A percentile compares a stretch with the other conserved stretches of the same genome.
phyloP scores from a whole-genome alignment of 805 yeast genomes.

The Candida maris region DNA sequence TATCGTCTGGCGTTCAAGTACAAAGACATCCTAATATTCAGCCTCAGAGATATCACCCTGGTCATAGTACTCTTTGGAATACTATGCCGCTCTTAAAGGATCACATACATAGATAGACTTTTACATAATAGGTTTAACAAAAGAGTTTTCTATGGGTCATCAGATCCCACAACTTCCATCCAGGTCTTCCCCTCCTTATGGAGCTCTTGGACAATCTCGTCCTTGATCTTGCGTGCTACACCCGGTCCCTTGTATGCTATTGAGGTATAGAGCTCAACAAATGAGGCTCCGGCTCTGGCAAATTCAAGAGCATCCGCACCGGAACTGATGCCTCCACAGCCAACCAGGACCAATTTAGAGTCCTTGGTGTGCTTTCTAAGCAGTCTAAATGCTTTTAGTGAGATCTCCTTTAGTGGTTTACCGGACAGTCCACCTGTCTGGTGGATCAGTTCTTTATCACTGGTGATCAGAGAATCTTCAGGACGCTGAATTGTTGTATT shows the following conservation, averaged over 20 bases:
- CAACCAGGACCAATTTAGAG: constrained; percentile 70
- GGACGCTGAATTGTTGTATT: constrained; percentile 93
- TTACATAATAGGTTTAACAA: background rate
- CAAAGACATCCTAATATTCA: constrained; percentile 23
- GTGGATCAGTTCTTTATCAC: constrained; percentile 37
- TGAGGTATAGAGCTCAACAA: constrained; percentile 81
- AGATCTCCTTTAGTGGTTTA: constrained; percentile 77
- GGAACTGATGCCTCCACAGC: constrained; percentile 90
- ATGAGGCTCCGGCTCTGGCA: constrained; percentile 92
- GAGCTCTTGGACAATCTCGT: constrained; percentile 57
- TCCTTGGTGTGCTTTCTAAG: constrained; percentile 77
- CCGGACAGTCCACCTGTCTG: constrained; percentile 92
- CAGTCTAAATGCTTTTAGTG: constrained; percentile 65
- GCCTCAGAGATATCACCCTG: constrained; percentile 26
- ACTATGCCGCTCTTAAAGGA: too few relatives aligned
- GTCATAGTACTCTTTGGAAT: constrained; percentile 25
- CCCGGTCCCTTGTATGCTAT: constrained; percentile 95
- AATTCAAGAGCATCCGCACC: constrained; percentile 90
- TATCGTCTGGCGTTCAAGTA: constrained; percentile 21
- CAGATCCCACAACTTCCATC: constrained; percentile 72
- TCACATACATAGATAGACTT: too few relatives aligned
- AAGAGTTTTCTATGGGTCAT: constrained; percentile 34
- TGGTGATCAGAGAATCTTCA: constrained; percentile 44
- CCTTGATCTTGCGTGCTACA: constrained; percentile 56
- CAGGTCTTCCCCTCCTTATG: constrained; percentile 76